Evolutionary conservation across 2,329 filamentous ascomycete genomes (phyloP).

Genomic region (Trichoderma guizhouense): DNA sequence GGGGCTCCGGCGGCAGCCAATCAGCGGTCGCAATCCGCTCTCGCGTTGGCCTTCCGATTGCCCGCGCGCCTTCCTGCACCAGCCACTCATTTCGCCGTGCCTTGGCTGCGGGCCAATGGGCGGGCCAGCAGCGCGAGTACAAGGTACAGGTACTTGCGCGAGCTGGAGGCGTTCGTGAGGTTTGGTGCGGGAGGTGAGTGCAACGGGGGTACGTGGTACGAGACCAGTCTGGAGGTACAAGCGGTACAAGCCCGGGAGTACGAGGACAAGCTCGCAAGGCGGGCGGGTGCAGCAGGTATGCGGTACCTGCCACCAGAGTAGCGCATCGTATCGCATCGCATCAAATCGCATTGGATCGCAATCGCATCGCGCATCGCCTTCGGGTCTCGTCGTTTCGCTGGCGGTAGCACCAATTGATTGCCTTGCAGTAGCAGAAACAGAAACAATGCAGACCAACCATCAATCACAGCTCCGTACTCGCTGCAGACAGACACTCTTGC

Average conservation of each 20-base stretch:
- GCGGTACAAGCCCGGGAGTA: neutral
- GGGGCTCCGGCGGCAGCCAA: neutral
- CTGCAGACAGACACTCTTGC: neutral
- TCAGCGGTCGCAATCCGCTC: neutral
- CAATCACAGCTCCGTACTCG: neutral
- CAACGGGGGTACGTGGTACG: neutral
- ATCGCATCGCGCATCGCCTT: neutral
- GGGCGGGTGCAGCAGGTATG: constrained; percentile 9
- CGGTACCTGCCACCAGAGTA: neutral
- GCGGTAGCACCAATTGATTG: neutral
- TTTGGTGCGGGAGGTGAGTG: neutral
- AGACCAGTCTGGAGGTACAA: neutral
- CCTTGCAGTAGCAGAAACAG: neutral
- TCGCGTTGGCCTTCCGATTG: constrained; percentile 8
- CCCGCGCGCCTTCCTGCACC: constrained; percentile 13
- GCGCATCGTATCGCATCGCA: neutral
- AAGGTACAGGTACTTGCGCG: neutral
- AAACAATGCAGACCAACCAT: neutral
- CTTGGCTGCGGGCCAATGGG: neutral
- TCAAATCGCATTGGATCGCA: neutral
- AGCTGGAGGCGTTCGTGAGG: constrained; percentile 7
- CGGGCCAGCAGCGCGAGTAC: neutral
- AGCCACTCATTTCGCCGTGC: constrained; percentile 17
- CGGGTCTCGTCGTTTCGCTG: neutral
- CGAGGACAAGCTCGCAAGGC: neutral